Conservation (phyloP, 331 rosid genomes). For the Arachis monticola region DNA sequence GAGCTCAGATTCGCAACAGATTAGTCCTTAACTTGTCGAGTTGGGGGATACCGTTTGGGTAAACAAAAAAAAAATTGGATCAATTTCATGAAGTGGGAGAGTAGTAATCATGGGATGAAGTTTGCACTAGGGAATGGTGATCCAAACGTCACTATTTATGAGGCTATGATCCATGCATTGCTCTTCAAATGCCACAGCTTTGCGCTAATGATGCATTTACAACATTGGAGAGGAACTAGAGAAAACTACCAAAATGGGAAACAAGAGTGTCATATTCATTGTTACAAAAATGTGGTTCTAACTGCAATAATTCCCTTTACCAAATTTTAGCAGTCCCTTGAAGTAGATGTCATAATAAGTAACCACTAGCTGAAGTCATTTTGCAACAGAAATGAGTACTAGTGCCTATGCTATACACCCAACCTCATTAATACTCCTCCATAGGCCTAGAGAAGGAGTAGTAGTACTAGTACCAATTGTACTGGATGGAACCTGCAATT, state of each 20-base stretch:
- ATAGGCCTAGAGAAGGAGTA: constrained; percentile 5
- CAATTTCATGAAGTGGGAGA: too few species aligned
- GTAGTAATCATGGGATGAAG: too few species aligned
- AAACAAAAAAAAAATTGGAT: background rate
- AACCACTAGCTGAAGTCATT: constrained; percentile 34
- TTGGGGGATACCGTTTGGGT: too few species aligned
- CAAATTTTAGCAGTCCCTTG: background rate
- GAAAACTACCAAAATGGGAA: background rate
- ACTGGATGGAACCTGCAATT: constrained; percentile 40
- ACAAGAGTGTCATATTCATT: background rate
- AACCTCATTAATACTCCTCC: constrained; percentile 26
- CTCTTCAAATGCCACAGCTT: background rate
- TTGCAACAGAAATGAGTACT: background rate
- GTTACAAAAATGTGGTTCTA: too few species aligned
- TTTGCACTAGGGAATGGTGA: background rate
- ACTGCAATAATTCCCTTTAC: constrained; percentile 29
- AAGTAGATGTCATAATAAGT: constrained; percentile 25
- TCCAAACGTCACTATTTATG: background rate
- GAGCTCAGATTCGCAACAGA: too few species aligned
- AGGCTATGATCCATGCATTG: background rate
- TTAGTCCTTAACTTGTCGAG: too few species aligned
- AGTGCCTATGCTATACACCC: constrained; percentile 7
- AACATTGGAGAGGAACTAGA: background rate
- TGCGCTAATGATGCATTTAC: background rate
- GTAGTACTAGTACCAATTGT: constrained; percentile 17